A percentile compares a stretch with the other conserved stretches of the same genome.
Conservation (phyloP, 306 rosid species). For the Morella rubra region DNA sequence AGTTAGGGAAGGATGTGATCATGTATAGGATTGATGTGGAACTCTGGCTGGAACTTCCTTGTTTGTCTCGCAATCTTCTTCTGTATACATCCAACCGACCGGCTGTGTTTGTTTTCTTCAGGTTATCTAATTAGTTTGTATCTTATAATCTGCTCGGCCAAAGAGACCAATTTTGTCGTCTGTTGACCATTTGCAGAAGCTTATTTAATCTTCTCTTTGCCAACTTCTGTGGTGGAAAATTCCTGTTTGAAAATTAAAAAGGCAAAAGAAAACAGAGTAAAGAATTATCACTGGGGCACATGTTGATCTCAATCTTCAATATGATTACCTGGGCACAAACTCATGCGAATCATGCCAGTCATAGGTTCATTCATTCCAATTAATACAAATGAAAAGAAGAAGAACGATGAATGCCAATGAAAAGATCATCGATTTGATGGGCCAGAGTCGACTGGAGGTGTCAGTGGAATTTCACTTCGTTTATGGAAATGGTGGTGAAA, state of each 20-base stretch:
- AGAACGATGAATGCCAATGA: no score
- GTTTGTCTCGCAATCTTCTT: slow-evolving; percentile 45
- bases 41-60: slow-evolving; percentile 47
- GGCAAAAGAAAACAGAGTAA: no score
- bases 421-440: no score
- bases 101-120: slow-evolving; percentile 53
- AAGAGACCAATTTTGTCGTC: slow-evolving; percentile 11
- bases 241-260: no score
- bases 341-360: no score
- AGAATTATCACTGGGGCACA: neutral
- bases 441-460: no score
- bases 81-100: slow-evolving; percentile 52
- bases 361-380: no score
- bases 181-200: slow-evolving; percentile 11
- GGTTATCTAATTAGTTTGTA: slow-evolving; percentile 42
- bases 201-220: no score
- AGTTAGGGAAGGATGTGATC: slow-evolving; percentile 46
- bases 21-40: slow-evolving; percentile 36
- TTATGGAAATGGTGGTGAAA: slow-evolving; percentile 39
- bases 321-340: neutral
- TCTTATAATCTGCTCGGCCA: slow-evolving; percentile 34
- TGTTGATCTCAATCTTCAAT: neutral
- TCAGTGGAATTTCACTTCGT: no score
- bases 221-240: no score
- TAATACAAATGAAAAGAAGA: no score